phyloP scores from a whole-genome alignment of 495 filamentous ascomycete species.

The Letharia lupina region DNA sequence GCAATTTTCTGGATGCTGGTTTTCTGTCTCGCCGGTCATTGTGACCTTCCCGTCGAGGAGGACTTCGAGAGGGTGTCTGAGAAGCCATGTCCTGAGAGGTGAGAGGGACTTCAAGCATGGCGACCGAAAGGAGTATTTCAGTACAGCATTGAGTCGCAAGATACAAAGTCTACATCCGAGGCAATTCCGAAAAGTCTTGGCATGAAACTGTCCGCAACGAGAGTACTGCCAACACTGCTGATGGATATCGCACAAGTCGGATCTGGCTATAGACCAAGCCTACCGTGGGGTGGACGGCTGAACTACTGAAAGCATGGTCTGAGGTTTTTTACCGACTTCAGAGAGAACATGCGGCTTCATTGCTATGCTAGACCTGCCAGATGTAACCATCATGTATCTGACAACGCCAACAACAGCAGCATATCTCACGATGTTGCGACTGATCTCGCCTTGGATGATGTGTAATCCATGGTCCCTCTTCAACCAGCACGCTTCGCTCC shows the following conservation, averaged over 20 bases:
- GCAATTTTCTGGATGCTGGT: conserved; percentile 24
- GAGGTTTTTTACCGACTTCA: background rate
- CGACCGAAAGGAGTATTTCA: background rate
- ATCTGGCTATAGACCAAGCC: background rate
- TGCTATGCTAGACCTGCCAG: conserved; percentile 11
- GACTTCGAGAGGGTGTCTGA: background rate
- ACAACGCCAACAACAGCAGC: background rate
- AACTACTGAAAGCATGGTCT: conserved; percentile 15
- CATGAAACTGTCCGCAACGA: background rate
- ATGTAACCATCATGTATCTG: background rate
- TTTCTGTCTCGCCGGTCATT: conserved; percentile 12
- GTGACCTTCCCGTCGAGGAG: background rate
- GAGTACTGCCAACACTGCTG: background rate
- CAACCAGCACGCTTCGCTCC: background rate
- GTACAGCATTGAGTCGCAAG: background rate
- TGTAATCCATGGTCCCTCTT: background rate
- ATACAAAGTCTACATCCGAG: background rate
- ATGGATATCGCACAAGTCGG: background rate
- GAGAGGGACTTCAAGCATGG: background rate
- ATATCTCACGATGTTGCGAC: conserved; percentile 7
- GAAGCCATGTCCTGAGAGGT: conserved; percentile 6
- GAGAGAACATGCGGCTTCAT: conserved; percentile 1
- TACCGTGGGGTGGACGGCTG: background rate
- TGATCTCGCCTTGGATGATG: conserved; percentile 1
- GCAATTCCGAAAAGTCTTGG: background rate